A percentile compares a stretch with the other conserved stretches of the same genome.
These are phyloP conservation scores for Triticum turgidum DNA, from an alignment of 176 grass and related monocot species.

Conservation along the genomic window DNA sequence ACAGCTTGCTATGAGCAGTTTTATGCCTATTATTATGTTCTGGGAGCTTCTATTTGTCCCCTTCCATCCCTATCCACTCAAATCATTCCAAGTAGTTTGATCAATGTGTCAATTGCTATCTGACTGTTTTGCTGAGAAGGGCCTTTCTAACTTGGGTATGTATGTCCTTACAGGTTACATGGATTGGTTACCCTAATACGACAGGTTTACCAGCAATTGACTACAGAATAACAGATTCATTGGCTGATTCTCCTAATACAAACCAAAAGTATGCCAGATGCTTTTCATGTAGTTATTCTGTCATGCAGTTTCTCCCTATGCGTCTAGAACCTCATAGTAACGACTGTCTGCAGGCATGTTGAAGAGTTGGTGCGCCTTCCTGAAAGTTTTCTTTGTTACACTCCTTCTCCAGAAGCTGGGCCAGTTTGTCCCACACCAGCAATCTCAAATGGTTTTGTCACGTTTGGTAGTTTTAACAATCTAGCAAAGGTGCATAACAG, in stretches of 20 bases:
- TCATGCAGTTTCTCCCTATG: conserved; percentile 5
- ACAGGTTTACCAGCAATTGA: conserved; percentile 98
- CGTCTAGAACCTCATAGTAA: conserved; percentile 27
- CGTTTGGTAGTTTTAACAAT: conserved; percentile 99
- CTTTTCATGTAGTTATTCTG: background rate
- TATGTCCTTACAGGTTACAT: conserved; percentile 67
- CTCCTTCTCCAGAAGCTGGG: conserved; percentile 95
- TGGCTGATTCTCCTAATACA: conserved; percentile 73
- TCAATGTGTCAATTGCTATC: conserved; percentile 19
- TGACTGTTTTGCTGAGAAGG: conserved; percentile 1
- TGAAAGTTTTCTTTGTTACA: conserved; percentile 95
- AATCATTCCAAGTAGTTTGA: conserved; percentile 3
- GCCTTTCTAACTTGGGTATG: conserved; percentile 14
- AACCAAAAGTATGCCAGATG: conserved; percentile 68
- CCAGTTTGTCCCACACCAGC: conserved; percentile 81
- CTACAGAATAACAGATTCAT: conserved; percentile 86
- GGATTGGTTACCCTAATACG: conserved; percentile 99
- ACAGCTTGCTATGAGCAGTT: conserved; percentile 3
- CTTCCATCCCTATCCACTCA: background rate
- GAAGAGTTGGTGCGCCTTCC: conserved; percentile 92
- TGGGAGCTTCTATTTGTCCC: background rate
- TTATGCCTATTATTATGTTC: conserved; percentile 13
- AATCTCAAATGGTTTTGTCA: conserved; percentile 90
- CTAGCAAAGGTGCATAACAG: conserved; percentile 76
- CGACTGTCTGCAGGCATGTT: conserved; percentile 63